A percentile compares a stretch with the other conserved stretches of the same genome.
These are phyloP conservation scores for Candida tropicalis DNA, from an alignment of 1,139 yeast species.

Conservation along the genomic window DNA sequence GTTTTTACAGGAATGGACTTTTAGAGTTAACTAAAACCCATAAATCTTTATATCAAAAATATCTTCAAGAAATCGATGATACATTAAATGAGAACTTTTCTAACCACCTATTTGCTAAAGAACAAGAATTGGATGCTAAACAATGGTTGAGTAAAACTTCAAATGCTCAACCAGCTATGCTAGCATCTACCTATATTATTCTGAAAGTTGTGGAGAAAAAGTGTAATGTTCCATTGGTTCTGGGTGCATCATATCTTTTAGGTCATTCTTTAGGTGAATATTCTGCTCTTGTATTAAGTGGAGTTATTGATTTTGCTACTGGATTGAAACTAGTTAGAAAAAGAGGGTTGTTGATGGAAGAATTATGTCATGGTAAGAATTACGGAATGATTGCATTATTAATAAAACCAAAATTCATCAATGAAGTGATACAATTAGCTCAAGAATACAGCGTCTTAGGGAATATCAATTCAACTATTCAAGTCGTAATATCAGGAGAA, in stretches of 20 bases:
- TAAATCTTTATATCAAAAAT: slow-evolving; percentile 17
- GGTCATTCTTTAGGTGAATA: slow-evolving; percentile 68
- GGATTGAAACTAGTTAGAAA: slow-evolving; percentile 52
- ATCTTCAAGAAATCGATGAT: slow-evolving; percentile 55
- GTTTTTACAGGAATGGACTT: slow-evolving; percentile 32
- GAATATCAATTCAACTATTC: slow-evolving; percentile 45
- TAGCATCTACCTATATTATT: slow-evolving; percentile 48
- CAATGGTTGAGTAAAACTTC: slow-evolving; percentile 40
- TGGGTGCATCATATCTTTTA: slow-evolving; percentile 30
- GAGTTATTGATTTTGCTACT: slow-evolving; percentile 39
- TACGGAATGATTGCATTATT: slow-evolving; percentile 46
- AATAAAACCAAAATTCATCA: slow-evolving; percentile 24
- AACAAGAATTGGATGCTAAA: slow-evolving; percentile 11
- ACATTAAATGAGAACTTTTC: slow-evolving; percentile 59
- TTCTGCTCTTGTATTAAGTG: slow-evolving; percentile 49
- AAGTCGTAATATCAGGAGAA: slow-evolving; percentile 49
- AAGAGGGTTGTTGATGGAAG: slow-evolving; percentile 57
- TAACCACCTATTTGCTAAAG: slow-evolving; percentile 20
- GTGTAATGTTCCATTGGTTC: slow-evolving; percentile 26
- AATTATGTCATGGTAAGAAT: slow-evolving; percentile 17
- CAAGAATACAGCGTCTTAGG: slow-evolving; percentile 31
- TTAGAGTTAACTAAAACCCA: slow-evolving; percentile 26
- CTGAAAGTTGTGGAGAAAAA: slow-evolving; percentile 29
- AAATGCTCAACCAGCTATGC: slow-evolving; percentile 65
- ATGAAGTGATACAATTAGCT: slow-evolving; percentile 24